phyloP scores from a whole-genome alignment of 1,284 basidiomycete species.

The Marasmius fiardii region DNA sequence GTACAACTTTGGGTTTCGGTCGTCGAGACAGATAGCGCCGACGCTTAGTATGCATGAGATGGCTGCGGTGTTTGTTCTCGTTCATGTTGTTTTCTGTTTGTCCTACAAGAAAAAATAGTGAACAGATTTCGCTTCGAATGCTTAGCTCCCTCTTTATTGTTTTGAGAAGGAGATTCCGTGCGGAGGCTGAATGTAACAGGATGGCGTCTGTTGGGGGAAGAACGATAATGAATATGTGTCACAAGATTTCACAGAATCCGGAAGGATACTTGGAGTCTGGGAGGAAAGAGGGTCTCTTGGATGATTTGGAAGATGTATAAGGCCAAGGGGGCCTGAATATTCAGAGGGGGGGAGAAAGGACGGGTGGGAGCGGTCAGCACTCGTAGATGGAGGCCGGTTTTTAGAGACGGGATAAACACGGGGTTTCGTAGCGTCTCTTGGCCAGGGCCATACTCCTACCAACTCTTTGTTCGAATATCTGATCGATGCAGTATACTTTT shows the following conservation, averaged over 20 bases:
- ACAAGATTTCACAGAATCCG: neutral
- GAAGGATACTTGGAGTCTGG: neutral
- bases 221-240: neutral
- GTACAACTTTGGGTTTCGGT: neutral
- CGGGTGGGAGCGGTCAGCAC: too few species aligned
- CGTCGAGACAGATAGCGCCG: constrained; percentile 9
- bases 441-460: too few species aligned
- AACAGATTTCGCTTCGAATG: neutral
- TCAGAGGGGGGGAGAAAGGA: too few species aligned
- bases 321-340: too few species aligned
- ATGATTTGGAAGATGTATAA: too few species aligned
- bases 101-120: neutral
- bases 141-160: neutral
- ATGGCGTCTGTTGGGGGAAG: neutral
- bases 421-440: too few species aligned
- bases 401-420: too few species aligned
- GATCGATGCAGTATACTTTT: too few species aligned
- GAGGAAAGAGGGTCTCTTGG: neutral
- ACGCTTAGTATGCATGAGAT: constrained; percentile 35
- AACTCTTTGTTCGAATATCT: too few species aligned
- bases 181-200: neutral
- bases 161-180: neutral
- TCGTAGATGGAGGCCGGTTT: too few species aligned
- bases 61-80: constrained; percentile 23
- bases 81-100: neutral